Base-by-base conservation (phyloP, 495 filamentous ascomycete genomes). In the Penicillium samsonianum region DNA sequence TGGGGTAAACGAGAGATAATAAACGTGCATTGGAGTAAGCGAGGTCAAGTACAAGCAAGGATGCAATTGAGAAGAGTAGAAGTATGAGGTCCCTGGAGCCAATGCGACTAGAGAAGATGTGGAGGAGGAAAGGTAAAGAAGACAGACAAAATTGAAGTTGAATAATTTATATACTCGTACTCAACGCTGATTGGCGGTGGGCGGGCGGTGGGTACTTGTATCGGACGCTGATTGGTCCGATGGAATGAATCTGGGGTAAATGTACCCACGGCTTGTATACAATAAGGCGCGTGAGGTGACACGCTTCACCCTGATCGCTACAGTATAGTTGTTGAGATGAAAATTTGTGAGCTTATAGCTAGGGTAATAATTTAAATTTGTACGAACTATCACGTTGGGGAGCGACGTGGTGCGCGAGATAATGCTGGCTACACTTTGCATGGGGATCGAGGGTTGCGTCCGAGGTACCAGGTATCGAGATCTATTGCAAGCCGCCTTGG, bases 251-350 rank as follows among this genome's bases (percentile, higher is more conserved):
- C 35, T 17, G 7, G 16, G 35, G n/a, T 6, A 17, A 2, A 38
- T 17, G 35, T 38, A 35, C 12, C 8, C 7, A n/a, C 17, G 2
- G n/a, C 35, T 17, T 3, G 2, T 3, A 8, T 8, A 2, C 3
- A 2, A 3, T 35, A 16, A n/a, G 7, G 3, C 0, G 31, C 31
- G 31, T 5, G 11, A 16, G 12, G 35, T 17, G 35, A 38, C 35
- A 38, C 2, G 6, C 3, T 8, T 17, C 1, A 10, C 0, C n/a
- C 35, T 38, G 3, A 6, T 3, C 35, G 35, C 35, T 8, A 8
- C 0, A 9, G 17, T 0, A 7, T 9, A 38, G 6, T 0, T 17
- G 9, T 38, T 38, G 11, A 0, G 0, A 8, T 4, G 5, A 38
- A 2, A 17, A 0, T 38, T 38, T 2, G 6, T 38, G 35, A 38